Evolutionary conservation across 2,329 filamentous ascomycete genomes (phyloP), one percentile per base, ranked within the genome.

Genomic region (Metarhizium guizhouense): DNA sequence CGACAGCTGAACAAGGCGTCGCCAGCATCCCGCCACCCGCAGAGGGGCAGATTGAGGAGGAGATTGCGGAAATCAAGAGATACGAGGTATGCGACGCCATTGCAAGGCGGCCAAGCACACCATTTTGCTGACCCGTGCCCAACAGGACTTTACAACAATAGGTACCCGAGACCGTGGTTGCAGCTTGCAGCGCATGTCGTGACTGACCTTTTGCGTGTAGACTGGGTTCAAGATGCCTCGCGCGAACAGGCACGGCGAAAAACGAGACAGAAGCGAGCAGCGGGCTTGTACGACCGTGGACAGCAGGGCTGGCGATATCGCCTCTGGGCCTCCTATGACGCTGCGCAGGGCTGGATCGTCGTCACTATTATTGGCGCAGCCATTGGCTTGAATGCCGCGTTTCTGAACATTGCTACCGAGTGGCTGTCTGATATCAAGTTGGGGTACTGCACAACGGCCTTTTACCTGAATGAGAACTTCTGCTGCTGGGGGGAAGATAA

Each of bases 221-320:
- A 99, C 72, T 99, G 94, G 94, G 93, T 99, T 0, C 93, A 99
- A 70, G 94, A 99, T 80, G 92, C 93, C 11, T 87, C 91, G 38
- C 87, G 92, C 60, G 94, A 96, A 70, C 90, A 95, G 68, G 77
- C 89, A 50, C 84, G 92, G 55, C 84, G 93, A 59, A 89, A 89
- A 64, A 81, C 87, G 51, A 81, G 87, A 62, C 82, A 88, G 65
- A 86, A 84, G 69, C 84, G 86, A 64, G 84, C 86, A 6, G 84
- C 82, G 2, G 85, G 86, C 45, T 84, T 88, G 58, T 88, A 88
- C 70, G 85, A 90, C 59, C 79, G 83, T 38, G 83, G 86, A 36
- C 79, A 84, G 59, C 74, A 74, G 54, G 87, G 87, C 57, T 97
- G 92, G 91, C 81, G 89, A 68, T 82, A 89, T 59, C 88, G 86